These are phyloP conservation scores for Penicillium goetzii DNA, from an alignment of 495 filamentous ascomycete species.

Conservation along the genomic window DNA sequence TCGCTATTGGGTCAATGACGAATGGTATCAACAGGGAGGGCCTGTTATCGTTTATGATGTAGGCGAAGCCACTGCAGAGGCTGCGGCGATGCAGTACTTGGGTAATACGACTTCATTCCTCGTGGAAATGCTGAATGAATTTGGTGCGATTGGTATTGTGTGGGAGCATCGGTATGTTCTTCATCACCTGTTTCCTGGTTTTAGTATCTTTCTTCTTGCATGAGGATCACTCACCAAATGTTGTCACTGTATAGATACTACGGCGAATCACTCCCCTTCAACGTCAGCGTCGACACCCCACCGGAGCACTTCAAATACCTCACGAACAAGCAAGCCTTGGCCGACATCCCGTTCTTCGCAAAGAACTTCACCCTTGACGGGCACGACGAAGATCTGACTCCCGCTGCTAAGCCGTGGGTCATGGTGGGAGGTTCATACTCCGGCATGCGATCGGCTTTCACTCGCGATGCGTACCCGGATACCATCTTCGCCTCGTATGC, in stretches of 20 bases:
- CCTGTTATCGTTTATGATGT: conserved; percentile 59
- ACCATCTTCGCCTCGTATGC: conserved; percentile 59
- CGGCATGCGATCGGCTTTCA: conserved; percentile 58
- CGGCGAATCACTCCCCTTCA: conserved; percentile 54
- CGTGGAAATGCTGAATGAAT: conserved; percentile 45
- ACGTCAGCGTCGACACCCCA: conserved; percentile 47
- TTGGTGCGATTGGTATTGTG: conserved; percentile 56
- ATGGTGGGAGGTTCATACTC: conserved; percentile 64
- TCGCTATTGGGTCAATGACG: conserved; percentile 58
- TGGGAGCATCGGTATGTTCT: conserved; percentile 60
- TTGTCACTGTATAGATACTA: conserved; percentile 45
- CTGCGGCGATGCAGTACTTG: conserved; percentile 32
- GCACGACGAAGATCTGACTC: conserved; percentile 45
- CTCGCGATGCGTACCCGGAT: conserved; percentile 59
- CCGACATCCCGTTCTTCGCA: conserved; percentile 57
- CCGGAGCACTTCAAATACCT: conserved; percentile 54
- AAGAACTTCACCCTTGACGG: conserved; percentile 47
- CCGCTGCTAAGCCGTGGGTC: conserved; percentile 57
- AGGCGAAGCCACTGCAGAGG: conserved; percentile 49
- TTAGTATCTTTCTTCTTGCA: background rate
- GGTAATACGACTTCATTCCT: conserved; percentile 48
- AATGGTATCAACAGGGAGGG: conserved; percentile 52
- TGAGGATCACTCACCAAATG: background rate
- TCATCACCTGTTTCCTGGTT: background rate
- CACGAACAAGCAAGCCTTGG: conserved; percentile 55